Base-by-base conservation (phyloP, 306 rosid species). In the Cucumis cinereus region DNA sequence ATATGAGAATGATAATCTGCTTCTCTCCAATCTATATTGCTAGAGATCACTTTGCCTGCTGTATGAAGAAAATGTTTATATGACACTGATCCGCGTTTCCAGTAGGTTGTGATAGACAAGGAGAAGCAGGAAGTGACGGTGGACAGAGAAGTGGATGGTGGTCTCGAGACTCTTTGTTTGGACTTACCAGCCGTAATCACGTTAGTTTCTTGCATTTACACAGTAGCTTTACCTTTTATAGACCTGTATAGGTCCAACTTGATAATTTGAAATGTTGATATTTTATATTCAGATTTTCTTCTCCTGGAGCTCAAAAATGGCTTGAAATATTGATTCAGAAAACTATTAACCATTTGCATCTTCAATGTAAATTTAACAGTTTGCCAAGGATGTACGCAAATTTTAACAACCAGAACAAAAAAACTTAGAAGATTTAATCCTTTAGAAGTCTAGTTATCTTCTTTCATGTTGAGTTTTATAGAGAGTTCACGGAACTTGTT, bases 121-220 rank as follows among this genome's bases (percentile, higher is more conserved):
- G 96, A 88, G 83, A 95, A 90, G 78, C 90, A 82, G 54, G 81
- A 66, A 20, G 93, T 85, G 78, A 92, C 96, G 6, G 97, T 90
- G 64, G 98, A 90, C 79, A 88, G 99, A 83, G 98, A 95, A 84
- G 95, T 90, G 47, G 99, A 92, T 54, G 98, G 89, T 68, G 98
- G 98, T 59, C 93, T 90, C 2, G 99, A 95, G 82, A 92, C 98
- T 45, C 60, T 92, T 68, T 80, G 75, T 77, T 82, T 95, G 79
- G 87, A 95, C 75, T 84, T 95, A 75, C 99, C 97, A 3, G 99
- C 98, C 10, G 96, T 95, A 61, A 89, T 95, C 88, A 95, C 97
- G 97, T 92, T 73, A 83, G 99, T 79, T 16, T 74, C 61, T 33
- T 68, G 38, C 43, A 54, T 82, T 71, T 66, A 50, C 71, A 7